phyloP scores from a whole-genome alignment of 2,329 filamentous ascomycete species.

The Alternaria incomplexa region DNA sequence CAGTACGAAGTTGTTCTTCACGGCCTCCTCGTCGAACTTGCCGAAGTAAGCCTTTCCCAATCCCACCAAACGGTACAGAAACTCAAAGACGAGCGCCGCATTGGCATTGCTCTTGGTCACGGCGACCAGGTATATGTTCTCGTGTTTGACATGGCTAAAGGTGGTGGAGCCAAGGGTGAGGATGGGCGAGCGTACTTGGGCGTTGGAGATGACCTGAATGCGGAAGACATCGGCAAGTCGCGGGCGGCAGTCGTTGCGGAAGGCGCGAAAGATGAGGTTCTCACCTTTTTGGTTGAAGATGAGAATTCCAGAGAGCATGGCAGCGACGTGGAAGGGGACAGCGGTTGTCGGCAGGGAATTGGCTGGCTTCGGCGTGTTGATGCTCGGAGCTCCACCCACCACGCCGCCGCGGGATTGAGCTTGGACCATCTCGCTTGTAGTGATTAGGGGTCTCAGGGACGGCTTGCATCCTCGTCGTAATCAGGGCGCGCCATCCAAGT shows the following conservation, averaged over 20 bases:
- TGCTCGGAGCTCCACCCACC: constrained; percentile 12
- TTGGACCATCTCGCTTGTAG: constrained; percentile 5
- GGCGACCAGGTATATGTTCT: constrained; percentile 97
- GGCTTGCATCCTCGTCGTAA: neutral
- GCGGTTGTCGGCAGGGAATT: constrained; percentile 8
- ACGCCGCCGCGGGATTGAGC: constrained; percentile 20
- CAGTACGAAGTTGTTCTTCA: constrained; percentile 99
- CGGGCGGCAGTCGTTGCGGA: constrained; percentile 97
- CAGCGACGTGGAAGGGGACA: constrained; percentile 5
- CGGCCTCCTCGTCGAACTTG: constrained; percentile 98
- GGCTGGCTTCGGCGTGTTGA: constrained; percentile 8
- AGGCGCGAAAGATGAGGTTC: constrained; percentile 98
- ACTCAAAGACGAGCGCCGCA: constrained; percentile 96
- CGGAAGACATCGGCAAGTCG: constrained; percentile 98
- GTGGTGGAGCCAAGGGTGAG: constrained; percentile 96
- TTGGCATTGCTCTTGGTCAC: constrained; percentile 99
- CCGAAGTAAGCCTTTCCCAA: constrained; percentile 96
- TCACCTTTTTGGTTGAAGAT: constrained; percentile 99
- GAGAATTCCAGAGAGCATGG: constrained; percentile 94
- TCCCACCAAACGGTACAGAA: constrained; percentile 88
- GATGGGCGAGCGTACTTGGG: constrained; percentile 96
- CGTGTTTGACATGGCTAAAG: constrained; percentile 99
- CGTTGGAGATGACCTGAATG: constrained; percentile 98
- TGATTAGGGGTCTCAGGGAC: neutral
- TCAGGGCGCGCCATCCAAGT: neutral